Evolutionary conservation across 495 filamentous ascomycete species (phyloP).

Genomic region (Letharia columbiana): DNA sequence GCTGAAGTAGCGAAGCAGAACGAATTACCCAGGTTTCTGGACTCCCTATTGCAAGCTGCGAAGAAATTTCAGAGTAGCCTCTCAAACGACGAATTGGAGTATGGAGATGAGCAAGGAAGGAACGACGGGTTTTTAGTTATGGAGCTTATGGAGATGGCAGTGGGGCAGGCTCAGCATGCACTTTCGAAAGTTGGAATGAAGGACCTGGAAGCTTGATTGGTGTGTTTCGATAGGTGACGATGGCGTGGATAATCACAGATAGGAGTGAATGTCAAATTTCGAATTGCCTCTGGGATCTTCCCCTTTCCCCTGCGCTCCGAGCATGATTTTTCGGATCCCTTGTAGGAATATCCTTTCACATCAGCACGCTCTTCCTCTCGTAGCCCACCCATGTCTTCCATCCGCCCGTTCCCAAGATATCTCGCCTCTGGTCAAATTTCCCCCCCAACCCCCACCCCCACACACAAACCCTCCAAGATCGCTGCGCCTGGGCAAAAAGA

Average conservation of each 20-base stretch:
- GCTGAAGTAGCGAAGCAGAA: slow-evolving; percentile 1
- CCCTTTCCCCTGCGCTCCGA: background rate
- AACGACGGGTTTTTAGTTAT: background rate
- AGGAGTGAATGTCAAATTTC: too few species aligned
- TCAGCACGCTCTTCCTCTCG: too few species aligned
- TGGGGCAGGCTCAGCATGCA: slow-evolving; percentile 1
- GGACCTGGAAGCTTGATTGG: background rate
- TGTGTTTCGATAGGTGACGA: background rate
- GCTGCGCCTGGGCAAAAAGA: too few species aligned
- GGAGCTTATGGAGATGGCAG: background rate
- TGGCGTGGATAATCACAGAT: background rate
- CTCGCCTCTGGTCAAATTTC: background rate
- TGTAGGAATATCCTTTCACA: too few species aligned
- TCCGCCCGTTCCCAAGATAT: too few species aligned
- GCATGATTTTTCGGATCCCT: too few species aligned
- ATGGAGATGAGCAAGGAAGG: background rate
- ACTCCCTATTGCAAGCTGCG: background rate
- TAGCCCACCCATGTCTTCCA: too few species aligned
- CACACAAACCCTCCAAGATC: background rate
- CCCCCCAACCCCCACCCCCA: background rate
- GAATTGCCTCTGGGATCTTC: background rate
- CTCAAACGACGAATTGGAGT: background rate
- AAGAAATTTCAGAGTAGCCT: slow-evolving; percentile 2
- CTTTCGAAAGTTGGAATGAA: slow-evolving; percentile 1
- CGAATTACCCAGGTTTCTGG: slow-evolving; percentile 1